Evolutionary conservation across 2,329 filamentous ascomycete genomes (phyloP), one percentile per base, ranked within the genome.

Genomic region (Torrubiella hemipterigena): DNA sequence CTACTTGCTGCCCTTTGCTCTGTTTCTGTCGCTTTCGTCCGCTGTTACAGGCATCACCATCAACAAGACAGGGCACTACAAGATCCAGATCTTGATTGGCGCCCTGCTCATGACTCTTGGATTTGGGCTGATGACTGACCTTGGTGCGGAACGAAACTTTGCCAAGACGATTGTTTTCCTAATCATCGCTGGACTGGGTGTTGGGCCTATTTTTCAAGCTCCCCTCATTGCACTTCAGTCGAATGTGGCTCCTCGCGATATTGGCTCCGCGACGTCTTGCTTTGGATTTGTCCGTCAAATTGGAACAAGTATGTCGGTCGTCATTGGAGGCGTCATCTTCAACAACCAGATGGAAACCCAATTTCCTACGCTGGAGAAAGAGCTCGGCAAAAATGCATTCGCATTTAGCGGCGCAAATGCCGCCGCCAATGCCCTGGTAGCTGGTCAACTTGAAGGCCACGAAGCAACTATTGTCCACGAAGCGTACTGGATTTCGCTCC

Each of bases 291-390:
- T 77, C 7, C 72, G 81, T 14, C 79, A 81, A 42, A 58, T 86
- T 4, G 76, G 74, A 8, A 81, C 75, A 0, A 68, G 75, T 3
- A 68, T 77, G 14, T 76, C 74, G 1, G 68, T 85, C 31, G 79
- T 84, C 2, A 63, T 86, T 23, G 82, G 82, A 16, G 75, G 79
- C n/a, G 79, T 84, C 27, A 68, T 87, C 22, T 86, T 87, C 56
- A 77, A 84, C 54, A 86, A 87, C 49, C 59, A 68, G 36, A 82
- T 85, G 74, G 56, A 72, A 40, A 61, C 59, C 28, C 68, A 73
- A 42, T 59, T 65, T 17, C 45, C 55, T 4, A 45, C 47, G 7
- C 62, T 81, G 18, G 51, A 56, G 15, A 43, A 54, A 18, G 52
- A 65, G 4, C 61, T 82, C 0, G 68, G 68, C 1, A 46, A 67